Evolutionary conservation across 805 yeast species (phyloP), one percentile per base, ranked within the genome.

Genomic region (Teunomyces lycoperdinae): DNA sequence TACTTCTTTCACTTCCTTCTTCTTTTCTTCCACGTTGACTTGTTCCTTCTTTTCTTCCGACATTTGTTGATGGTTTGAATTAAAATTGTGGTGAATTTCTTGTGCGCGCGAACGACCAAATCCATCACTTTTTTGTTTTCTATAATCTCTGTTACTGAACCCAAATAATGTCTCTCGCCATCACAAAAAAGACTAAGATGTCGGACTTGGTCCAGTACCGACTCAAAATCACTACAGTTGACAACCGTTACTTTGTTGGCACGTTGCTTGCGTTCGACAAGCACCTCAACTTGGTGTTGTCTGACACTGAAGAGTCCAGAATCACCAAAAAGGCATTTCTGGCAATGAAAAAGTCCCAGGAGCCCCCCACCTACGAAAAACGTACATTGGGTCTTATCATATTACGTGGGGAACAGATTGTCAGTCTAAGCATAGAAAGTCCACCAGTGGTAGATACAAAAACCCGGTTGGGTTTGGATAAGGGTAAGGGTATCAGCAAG

Each of bases 201-300:
- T 77, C 90, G 13, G 91, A 86, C 58, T 75, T 92, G 53, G 70
- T 92, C 45, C 78, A 87, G 58, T 86, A 81, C 68, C 77, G 88
- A 49, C 80, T 94, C 46, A 79, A 85, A 46, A 87, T 89, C 20
- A 75, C 84, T 27, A 80, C 92, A 1, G 64, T 80, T n/a, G 97
- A 92, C 67, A 84, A 86, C 4, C 77, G 95, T 38, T 84, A 81
- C 39, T 80, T 87, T 54, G 74, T 83, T 5, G 99, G 99, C 1
- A 84, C 83, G 52, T 75, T 92, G 45, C 67, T 91, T 52, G 90
- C 98, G 6, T 92, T 89, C 64, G 99, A 94, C 65, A 85, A 85
- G 61, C 87, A 85, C 62, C 84, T 91, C 85, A 92, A 92, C 64
- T 62, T 92, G 13, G 96, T 94, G 10, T 70, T 92, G 29, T 78